These are phyloP conservation scores for Malassezia restricta DNA, from an alignment of 1,284 basidiomycete species.

Conservation along the genomic window DNA sequence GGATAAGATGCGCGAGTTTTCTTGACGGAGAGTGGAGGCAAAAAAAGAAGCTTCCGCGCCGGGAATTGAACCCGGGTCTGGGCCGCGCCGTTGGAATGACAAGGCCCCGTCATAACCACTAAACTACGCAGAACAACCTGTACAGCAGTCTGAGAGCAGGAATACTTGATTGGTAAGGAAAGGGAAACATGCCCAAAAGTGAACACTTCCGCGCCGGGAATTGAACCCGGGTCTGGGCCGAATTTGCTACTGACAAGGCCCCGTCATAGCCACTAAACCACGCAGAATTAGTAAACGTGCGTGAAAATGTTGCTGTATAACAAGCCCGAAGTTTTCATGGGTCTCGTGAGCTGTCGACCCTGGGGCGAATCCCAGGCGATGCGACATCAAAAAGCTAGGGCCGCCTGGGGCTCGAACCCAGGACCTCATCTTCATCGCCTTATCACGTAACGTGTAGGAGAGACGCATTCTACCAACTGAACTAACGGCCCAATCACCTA, in stretches of 20 bases:
- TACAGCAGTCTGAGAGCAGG: too few species aligned
- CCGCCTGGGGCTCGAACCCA: constrained; percentile 21
- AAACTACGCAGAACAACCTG: constrained; percentile 23
- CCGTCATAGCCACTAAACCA: constrained; percentile 22
- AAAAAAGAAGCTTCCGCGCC: constrained; percentile 16
- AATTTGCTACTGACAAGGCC: constrained; percentile 14
- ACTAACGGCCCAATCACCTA: constrained; percentile 16
- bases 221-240: constrained; percentile 21
- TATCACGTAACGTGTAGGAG: constrained; percentile 8
- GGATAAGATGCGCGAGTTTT: too few species aligned
- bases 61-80: constrained; percentile 22
- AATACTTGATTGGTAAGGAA: neutral
- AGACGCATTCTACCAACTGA: constrained; percentile 22
- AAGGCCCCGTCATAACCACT: constrained; percentile 21
- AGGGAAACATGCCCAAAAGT: neutral
- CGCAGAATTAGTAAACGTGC: constrained; percentile 15
- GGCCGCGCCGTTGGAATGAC: constrained; percentile 12
- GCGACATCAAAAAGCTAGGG: neutral
- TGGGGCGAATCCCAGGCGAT: neutral
- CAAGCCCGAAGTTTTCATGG: neutral
- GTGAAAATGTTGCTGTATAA: neutral
- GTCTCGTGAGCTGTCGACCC: neutral
- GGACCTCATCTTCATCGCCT: constrained; percentile 18
- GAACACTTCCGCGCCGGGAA: constrained; percentile 18
- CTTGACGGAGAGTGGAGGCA: too few species aligned